Percentiles rank a stretch among this genome's conserved stretches.
Conservation (phyloP, 2,329 filamentous ascomycete species). For the Penicillium corylophilum region DNA sequence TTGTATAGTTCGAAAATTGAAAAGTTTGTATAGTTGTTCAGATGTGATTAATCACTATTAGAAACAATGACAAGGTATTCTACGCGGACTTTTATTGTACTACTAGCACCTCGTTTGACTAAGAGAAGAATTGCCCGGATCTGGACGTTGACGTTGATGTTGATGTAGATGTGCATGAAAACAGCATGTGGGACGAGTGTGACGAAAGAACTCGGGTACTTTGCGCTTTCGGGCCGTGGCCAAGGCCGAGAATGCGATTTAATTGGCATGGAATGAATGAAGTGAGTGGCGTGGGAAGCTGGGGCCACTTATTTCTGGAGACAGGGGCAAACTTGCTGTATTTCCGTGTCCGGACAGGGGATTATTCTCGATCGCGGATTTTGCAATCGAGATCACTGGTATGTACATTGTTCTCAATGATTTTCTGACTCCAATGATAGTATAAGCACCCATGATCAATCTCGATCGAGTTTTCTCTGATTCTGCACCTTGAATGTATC, state of each 20-base stretch:
- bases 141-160: background rate
- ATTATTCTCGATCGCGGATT: background rate
- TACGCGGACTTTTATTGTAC: background rate
- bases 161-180: conserved; percentile 5
- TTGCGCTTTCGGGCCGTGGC: background rate
- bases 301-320: background rate
- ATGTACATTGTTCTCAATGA: background rate
- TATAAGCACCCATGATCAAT: too few relatives aligned
- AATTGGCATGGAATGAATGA: background rate
- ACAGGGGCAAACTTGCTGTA: background rate
- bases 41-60: background rate
- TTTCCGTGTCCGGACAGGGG: conserved; percentile 1
- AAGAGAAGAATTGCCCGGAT: background rate
- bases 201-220: background rate
- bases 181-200: background rate
- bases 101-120: background rate
- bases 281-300: background rate
- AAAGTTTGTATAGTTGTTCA: background rate
- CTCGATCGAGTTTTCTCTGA: too few relatives aligned
- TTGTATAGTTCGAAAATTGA: background rate
- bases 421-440: too few relatives aligned
- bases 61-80: background rate
- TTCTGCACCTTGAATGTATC: too few relatives aligned
- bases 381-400: background rate
- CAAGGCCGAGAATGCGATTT: background rate